These are phyloP conservation scores for Erigeron philadelphicus DNA, from an alignment of 140 eudicot genomes.

Conservation along the genomic window DNA sequence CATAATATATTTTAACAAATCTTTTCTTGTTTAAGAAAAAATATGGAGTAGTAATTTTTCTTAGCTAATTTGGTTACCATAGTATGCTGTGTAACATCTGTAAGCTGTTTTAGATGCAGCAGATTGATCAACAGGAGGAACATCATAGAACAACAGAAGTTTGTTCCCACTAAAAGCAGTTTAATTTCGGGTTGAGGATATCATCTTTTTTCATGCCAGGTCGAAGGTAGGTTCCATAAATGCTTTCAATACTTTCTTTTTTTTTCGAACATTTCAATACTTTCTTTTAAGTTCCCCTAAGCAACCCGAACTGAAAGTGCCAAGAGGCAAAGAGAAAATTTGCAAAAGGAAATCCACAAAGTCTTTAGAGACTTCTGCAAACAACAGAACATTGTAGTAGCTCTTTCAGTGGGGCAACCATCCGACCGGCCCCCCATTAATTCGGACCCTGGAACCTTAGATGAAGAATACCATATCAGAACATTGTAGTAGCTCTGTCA, in stretches of 20 bases:
- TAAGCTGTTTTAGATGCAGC: not conserved
- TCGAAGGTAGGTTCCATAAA: conserved; percentile 16
- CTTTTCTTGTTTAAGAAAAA: too few species aligned
- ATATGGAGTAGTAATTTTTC: too few species aligned
- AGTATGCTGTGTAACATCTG: not conserved
- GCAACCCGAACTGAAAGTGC: conserved; percentile 25
- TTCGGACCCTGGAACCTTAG: too few species aligned
- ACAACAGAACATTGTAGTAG: too few species aligned
- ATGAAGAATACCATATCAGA: too few species aligned
- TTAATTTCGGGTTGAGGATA: conserved; percentile 19
- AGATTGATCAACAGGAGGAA: not conserved
- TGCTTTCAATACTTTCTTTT: too few species aligned
- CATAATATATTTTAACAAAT: too few species aligned
- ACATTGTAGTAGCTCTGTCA: too few species aligned
- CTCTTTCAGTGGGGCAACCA: too few species aligned
- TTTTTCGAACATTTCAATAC: conserved; percentile 18
- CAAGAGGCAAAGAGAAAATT: conserved; percentile 24
- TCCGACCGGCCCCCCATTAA: too few species aligned
- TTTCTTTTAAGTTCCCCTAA: conserved; percentile 30
- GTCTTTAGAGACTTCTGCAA: conserved; percentile 24
- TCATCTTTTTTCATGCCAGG: not conserved
- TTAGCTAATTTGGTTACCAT: too few species aligned
- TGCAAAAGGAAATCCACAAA: conserved; percentile 31
- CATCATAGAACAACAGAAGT: not conserved
- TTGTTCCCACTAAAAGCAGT: not conserved